A percentile compares a stretch with the other conserved stretches of the same genome.
These are phyloP conservation scores for Vitis riparia DNA, from an alignment of 164 flowering plant species.

Conservation along the genomic window DNA sequence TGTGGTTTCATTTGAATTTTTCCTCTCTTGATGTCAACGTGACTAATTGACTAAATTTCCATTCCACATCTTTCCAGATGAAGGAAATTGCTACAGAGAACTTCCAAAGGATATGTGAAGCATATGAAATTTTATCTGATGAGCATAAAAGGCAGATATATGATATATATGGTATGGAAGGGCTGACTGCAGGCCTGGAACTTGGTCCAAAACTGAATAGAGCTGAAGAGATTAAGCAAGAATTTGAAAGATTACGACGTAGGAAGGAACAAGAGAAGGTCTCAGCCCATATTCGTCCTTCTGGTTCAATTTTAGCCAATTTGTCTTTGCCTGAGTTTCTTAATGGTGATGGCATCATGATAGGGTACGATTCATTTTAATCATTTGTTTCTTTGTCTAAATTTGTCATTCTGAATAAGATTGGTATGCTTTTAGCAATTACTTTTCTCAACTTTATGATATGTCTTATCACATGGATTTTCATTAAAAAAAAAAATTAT, in stretches of 20 bases:
- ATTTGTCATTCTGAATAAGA: neutral
- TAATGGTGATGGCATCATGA: constrained; percentile 74
- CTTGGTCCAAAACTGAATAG: constrained; percentile 79
- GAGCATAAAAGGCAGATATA: constrained; percentile 78
- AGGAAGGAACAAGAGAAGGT: constrained; percentile 65
- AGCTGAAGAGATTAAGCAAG: constrained; percentile 84
- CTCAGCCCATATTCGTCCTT: constrained; percentile 57
- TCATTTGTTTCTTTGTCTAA: constrained; percentile 1
- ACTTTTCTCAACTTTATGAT: neutral
- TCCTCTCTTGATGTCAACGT: neutral
- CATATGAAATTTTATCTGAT: constrained; percentile 86
- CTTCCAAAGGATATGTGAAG: constrained; percentile 91
- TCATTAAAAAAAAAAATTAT: too few relatives aligned
- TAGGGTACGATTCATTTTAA: constrained; percentile 52
- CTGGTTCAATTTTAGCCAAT: constrained; percentile 70
- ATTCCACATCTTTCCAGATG: constrained; percentile 60
- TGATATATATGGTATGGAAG: constrained; percentile 99
- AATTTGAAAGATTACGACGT: constrained; percentile 70
- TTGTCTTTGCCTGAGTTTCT: constrained; percentile 80
- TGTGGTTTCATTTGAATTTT: neutral
- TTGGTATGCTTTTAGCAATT: neutral
- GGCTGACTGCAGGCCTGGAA: constrained; percentile 85
- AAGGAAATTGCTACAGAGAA: constrained; percentile 92
- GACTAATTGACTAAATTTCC: neutral
- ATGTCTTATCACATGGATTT: neutral